A percentile compares a stretch with the other conserved stretches of the same genome.
Evolutionary conservation across 768 basidiomycete genomes (phyloP).

Genomic region (Suillus subaureus): DNA sequence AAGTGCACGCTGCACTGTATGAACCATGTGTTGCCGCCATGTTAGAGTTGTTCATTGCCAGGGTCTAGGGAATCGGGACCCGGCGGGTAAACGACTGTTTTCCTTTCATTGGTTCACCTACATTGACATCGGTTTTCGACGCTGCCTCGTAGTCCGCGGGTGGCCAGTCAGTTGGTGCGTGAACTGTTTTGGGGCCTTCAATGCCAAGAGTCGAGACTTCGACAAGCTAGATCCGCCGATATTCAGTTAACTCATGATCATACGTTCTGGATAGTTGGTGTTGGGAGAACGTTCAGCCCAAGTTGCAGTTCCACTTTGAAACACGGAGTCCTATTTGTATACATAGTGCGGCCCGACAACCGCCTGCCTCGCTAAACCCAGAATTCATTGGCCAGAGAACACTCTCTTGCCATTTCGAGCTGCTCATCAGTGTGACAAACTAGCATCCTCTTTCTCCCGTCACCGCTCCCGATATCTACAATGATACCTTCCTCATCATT

Average conservation of each 20-base stretch:
- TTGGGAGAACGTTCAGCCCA: conserved; percentile 1
- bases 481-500: conserved; percentile 42
- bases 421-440: conserved; percentile 74
- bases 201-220: background rate
- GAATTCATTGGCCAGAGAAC: conserved; percentile 25
- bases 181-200: background rate
- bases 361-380: conserved; percentile 9
- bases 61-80: background rate
- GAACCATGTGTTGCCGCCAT: background rate
- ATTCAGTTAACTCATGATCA: background rate
- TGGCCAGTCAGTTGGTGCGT: background rate
- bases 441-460: conserved; percentile 41
- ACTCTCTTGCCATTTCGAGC: conserved; percentile 50
- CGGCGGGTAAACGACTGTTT: background rate
- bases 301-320: background rate
- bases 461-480: conserved; percentile 44
- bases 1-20: background rate
- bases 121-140: background rate
- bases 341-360: background rate
- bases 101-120: background rate
- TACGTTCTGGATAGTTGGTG: background rate
- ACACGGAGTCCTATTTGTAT: background rate
- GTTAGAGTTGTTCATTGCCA: background rate
- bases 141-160: conserved; percentile 1
- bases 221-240: conserved; percentile 3